These are phyloP conservation scores for Ceratocystis eucalypticola DNA, from an alignment of 2,329 filamentous ascomycete species.

Conservation along the genomic window DNA sequence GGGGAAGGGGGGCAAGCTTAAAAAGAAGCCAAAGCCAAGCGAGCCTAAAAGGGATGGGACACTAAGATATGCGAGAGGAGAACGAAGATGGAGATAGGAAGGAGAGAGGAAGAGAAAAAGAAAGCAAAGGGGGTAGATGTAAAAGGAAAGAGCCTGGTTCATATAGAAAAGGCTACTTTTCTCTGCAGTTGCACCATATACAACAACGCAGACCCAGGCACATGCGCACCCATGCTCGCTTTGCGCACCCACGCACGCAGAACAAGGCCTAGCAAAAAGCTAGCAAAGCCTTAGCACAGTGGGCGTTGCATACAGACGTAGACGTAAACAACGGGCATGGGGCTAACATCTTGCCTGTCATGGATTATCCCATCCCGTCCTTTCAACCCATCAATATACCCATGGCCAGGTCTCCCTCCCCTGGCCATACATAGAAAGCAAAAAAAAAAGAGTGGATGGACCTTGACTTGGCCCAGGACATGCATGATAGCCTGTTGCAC, in stretches of 20 bases:
- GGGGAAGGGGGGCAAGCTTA: slow-evolving; percentile 17
- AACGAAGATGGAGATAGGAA: not conserved
- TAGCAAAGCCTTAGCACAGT: no score
- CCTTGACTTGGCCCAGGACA: not conserved
- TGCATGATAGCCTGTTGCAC: not conserved
- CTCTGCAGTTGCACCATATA: not conserved
- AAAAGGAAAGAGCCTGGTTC: slow-evolving; percentile 7
- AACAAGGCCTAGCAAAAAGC: not conserved
- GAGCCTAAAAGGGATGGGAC: slow-evolving; percentile 8
- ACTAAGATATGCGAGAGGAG: slow-evolving; percentile 9
- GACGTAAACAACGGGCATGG: not conserved
- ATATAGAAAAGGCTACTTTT: slow-evolving; percentile 1
- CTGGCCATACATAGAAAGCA: not conserved
- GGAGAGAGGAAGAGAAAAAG: slow-evolving; percentile 8
- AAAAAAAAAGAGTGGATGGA: not conserved
- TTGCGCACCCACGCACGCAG: not conserved
- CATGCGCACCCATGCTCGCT: not conserved
- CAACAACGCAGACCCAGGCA: not conserved
- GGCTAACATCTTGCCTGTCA: not conserved
- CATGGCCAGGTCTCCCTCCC: not conserved
- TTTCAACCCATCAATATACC: not conserved
- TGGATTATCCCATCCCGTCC: not conserved
- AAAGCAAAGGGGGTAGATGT: slow-evolving; percentile 14
- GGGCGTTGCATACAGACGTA: no score
- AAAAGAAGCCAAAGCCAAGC: slow-evolving; percentile 16